Evolutionary conservation across 2,329 filamentous ascomycete species (phyloP), one percentile per base, ranked within the genome.

Genomic region (Elsinoe ampelina): DNA sequence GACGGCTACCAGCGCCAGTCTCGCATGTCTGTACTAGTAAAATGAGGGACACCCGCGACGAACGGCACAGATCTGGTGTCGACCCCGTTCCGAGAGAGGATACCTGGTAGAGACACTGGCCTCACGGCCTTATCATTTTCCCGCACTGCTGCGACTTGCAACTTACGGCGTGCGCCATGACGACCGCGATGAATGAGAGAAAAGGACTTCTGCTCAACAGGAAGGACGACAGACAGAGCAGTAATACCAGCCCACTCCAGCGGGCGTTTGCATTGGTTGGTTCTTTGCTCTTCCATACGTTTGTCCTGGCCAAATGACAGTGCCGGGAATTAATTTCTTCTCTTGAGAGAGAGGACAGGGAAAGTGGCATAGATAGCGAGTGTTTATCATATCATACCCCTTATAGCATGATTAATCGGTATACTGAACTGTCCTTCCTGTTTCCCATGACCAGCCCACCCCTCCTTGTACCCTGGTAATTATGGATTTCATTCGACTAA

Each of bases 201-300:
- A 30, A 50, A 34, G 26, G 34, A 10, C 26, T 26, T 26, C 17
- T 22, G 19, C 7, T 20, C n/a, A 42, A 19, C 11, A 47, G 20
- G 43, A 17, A 45, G 41, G 26, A 30, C 26, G 26, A 30, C 26
- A 45, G 19, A 50, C 32, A 19, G 45, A 35, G 45, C 26, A 50
- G 32, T 50, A 50, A 50, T 50, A 50, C 2, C 26, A 30, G 26
- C 26, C 45, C 45, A 34, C 11, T 15, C 12, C 45, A 50, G 45
- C 45, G 45, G 45, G 45, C 45, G 8, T 30, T 34, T 50, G 45
- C 45, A 50, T 50, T 35, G 45, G 45, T 26, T 8, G 45, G 45
- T 35, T 12, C 5, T 35, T 35, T 50, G 26, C 15, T 45, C 41
- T 45, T 22, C 30, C 17, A 22, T 8, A 7, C 26, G 26, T 30